Conservation (phyloP, 805 yeast genomes). For the Myxozyma melibiosi region DNA sequence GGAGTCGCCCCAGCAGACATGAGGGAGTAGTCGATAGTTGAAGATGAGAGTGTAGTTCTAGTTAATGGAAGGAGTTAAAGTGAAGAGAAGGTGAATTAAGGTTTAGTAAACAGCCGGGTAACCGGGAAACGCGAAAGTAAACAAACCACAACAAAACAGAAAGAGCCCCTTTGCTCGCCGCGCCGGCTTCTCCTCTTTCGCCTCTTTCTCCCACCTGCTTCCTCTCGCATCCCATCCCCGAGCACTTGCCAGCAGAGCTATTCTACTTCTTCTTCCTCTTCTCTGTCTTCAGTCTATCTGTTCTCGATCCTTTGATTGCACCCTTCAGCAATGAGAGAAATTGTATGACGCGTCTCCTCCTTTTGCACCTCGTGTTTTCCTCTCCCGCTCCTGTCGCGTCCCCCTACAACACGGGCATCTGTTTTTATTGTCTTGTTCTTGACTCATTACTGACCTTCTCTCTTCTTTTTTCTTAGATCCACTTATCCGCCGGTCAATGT, state of each 20-base stretch:
- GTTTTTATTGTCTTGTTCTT: background rate
- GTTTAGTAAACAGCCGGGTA: constrained; percentile 8
- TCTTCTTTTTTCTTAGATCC: constrained; percentile 56
- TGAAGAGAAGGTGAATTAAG: background rate
- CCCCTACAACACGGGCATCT: background rate
- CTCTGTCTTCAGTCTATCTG: background rate
- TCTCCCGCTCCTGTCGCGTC: too few relatives aligned
- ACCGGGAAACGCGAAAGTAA: constrained; percentile 21
- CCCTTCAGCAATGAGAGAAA: constrained; percentile 29
- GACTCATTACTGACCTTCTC: background rate
- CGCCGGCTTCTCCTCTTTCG: background rate
- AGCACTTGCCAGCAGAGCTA: too few relatives aligned
- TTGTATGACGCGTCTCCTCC: constrained; percentile 31
- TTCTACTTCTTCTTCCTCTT: background rate
- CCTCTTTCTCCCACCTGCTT: background rate
- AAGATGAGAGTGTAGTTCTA: background rate
- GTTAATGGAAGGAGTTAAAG: background rate
- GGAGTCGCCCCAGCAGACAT: background rate
- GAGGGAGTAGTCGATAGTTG: background rate
- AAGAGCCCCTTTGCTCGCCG: constrained; percentile 26
- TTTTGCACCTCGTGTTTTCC: too few relatives aligned
- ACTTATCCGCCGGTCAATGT: constrained; percentile 93
- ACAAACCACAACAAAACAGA: constrained; percentile 24
- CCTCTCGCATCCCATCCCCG: too few relatives aligned
- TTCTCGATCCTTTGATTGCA: background rate